A percentile compares a stretch with the other conserved stretches of the same genome.
Evolutionary conservation across 31 red algal species (phyloP).

Genomic region (Endocladia muricata): DNA sequence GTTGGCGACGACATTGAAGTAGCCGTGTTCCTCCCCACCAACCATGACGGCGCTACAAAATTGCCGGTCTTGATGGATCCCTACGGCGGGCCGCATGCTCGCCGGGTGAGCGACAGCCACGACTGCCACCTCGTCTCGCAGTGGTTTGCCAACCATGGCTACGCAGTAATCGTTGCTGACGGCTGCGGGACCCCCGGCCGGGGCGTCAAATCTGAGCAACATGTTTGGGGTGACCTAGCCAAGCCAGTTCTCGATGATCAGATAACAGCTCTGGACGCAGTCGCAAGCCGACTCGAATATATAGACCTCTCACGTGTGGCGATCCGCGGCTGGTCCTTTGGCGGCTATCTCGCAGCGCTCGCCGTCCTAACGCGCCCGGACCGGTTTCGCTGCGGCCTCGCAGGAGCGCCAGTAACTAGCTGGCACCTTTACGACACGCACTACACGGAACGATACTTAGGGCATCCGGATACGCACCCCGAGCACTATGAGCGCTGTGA

Average conservation of each 20-base stretch:
- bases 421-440: conserved; percentile 38
- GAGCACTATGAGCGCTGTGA: conserved; percentile 8
- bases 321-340: conserved; percentile 50
- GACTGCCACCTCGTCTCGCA: neutral
- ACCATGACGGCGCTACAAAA: neutral
- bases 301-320: conserved; percentile 32
- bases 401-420: conserved; percentile 44
- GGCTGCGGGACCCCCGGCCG: neutral
- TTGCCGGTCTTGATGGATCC: neutral
- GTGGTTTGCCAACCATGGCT: conserved; percentile 6
- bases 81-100: conserved; percentile 14
- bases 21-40: no score
- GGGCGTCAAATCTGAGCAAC: conserved; percentile 5
- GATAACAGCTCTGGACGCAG: neutral
- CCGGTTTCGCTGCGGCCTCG: conserved; percentile 12
- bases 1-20: no score
- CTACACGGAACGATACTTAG: conserved; percentile 51
- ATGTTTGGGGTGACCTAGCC: neutral
- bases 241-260: neutral
- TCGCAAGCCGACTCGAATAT: neutral
- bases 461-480: neutral
- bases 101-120: neutral
- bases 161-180: conserved; percentile 5
- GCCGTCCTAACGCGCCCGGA: neutral
- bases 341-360: conserved; percentile 30